These are phyloP conservation scores for Apiotrichum gamsii DNA, from an alignment of 1,284 basidiomycete species.

Conservation along the genomic window DNA sequence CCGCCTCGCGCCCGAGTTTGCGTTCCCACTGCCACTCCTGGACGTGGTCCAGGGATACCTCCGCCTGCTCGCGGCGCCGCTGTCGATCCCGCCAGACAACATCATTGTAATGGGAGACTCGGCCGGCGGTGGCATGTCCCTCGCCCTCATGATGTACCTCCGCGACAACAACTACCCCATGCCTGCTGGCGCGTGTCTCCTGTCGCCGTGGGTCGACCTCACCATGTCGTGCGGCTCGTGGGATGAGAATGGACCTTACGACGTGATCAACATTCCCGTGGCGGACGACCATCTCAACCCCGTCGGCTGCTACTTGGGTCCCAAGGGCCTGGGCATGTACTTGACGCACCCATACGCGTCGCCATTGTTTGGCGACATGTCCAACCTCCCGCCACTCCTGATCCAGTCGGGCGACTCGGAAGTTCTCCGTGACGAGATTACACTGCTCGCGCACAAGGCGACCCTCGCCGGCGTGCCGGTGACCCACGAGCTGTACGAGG, in stretches of 20 bases:
- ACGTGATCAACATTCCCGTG: conserved; percentile 68
- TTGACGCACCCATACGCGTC: conserved; percentile 94
- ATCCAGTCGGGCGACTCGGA: conserved; percentile 94
- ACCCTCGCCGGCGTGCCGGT: conserved; percentile 79
- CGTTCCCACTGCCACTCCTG: conserved; percentile 88
- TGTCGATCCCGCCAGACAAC: conserved; percentile 84
- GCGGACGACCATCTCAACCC: conserved; percentile 87
- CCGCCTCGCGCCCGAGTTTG: conserved; percentile 87
- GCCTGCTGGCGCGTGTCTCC: conserved; percentile 72
- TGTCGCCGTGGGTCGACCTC: conserved; percentile 93
- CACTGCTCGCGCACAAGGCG: conserved; percentile 91
- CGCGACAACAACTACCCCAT: conserved; percentile 74
- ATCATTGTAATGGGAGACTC: conserved; percentile 85
- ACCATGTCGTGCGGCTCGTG: conserved; percentile 96
- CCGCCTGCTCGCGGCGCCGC: conserved; percentile 70
- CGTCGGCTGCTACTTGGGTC: conserved; percentile 84
- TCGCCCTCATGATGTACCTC: conserved; percentile 87
- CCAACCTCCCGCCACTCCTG: conserved; percentile 78
- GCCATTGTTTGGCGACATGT: conserved; percentile 88
- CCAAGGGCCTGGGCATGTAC: conserved; percentile 67
- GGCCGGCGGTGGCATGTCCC: conserved; percentile 80
- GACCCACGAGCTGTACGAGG: conserved; percentile 86
- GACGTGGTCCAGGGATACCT: conserved; percentile 85
- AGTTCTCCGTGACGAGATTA: conserved; percentile 85
- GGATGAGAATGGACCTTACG: conserved; percentile 82